phyloP scores from a whole-genome alignment of 495 filamentous ascomycete genomes.

The Penicillium robsamsonii region DNA sequence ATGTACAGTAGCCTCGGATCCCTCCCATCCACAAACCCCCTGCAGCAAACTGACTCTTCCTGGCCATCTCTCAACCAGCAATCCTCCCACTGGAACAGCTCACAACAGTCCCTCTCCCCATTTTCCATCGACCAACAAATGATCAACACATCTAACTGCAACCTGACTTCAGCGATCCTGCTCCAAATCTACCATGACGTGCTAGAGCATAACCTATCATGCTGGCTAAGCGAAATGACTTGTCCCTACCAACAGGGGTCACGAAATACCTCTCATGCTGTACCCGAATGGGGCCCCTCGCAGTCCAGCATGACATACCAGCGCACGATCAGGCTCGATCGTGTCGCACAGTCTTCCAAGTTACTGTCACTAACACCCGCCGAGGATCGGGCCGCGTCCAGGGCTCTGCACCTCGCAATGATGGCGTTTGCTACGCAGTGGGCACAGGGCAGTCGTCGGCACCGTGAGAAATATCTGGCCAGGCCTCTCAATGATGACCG shows the following conservation, averaged over 20 bases:
- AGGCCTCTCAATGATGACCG: background rate
- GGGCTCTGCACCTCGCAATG: slow-evolving; percentile 33
- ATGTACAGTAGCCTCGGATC: background rate
- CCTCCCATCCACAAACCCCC: background rate
- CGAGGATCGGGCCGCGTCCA: slow-evolving; percentile 34
- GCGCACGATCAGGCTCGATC: slow-evolving; percentile 39
- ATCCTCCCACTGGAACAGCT: background rate
- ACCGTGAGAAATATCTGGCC: slow-evolving; percentile 11
- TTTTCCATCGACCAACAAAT: slow-evolving; percentile 12
- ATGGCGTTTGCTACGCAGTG: slow-evolving; percentile 45
- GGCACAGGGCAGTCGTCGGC: slow-evolving; percentile 24
- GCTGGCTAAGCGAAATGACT: slow-evolving; percentile 40
- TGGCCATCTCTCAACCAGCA: background rate
- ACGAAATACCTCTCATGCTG: background rate
- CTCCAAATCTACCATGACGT: slow-evolving; percentile 42
- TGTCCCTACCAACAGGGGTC: slow-evolving; percentile 31
- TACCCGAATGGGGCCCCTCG: slow-evolving; percentile 11
- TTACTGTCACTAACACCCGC: slow-evolving; percentile 26
- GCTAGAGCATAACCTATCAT: slow-evolving; percentile 40
- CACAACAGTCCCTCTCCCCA: slow-evolving; percentile 1
- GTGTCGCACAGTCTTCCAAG: slow-evolving; percentile 22
- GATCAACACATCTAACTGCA: slow-evolving; percentile 18
- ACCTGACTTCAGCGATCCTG: slow-evolving; percentile 16
- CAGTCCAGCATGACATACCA: slow-evolving; percentile 39
- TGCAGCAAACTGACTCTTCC: background rate